Percentiles rank a stretch among this genome's conserved stretches.
These are phyloP conservation scores for Phytophthora quininea DNA, from an alignment of 352 stramenopile species.

Conservation along the genomic window DNA sequence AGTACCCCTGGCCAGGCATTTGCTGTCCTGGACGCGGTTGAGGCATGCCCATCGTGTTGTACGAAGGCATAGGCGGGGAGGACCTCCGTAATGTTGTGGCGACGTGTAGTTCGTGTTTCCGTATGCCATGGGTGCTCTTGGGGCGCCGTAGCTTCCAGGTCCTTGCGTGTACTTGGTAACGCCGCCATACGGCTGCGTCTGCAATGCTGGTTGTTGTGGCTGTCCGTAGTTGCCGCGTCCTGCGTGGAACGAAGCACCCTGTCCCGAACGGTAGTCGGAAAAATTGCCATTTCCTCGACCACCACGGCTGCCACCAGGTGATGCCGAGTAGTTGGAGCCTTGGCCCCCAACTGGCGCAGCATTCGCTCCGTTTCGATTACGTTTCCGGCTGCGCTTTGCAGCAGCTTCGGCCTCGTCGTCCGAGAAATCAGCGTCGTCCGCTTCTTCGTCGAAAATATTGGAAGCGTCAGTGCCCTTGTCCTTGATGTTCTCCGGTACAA, in stretches of 20 bases:
- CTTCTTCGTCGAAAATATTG: slow-evolving; percentile 89
- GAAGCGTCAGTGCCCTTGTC: slow-evolving; percentile 87
- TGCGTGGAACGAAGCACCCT: slow-evolving; percentile 10
- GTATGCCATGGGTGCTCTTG: slow-evolving; percentile 31
- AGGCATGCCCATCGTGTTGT: slow-evolving; percentile 33
- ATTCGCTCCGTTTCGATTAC: slow-evolving; percentile 45
- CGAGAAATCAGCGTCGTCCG: slow-evolving; percentile 76
- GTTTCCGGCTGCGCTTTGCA: slow-evolving; percentile 77
- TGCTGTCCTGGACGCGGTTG: slow-evolving; percentile 26
- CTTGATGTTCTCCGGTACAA: slow-evolving; percentile 74
- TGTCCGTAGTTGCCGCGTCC: slow-evolving; percentile 17
- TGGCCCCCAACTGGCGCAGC: slow-evolving; percentile 11
- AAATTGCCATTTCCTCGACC: slow-evolving; percentile 17
- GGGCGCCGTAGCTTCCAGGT: slow-evolving; percentile 14
- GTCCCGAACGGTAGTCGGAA: slow-evolving; percentile 22
- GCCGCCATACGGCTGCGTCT: slow-evolving; percentile 50
- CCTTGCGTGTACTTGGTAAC: slow-evolving; percentile 57
- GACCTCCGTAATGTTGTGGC: slow-evolving; percentile 22
- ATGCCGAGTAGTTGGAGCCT: slow-evolving; percentile 3
- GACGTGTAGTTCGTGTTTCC: slow-evolving; percentile 48
- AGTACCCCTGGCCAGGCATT: slow-evolving; percentile 16
- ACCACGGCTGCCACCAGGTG: slow-evolving; percentile 23
- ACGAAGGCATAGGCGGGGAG: slow-evolving; percentile 35
- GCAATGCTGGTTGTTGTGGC: slow-evolving; percentile 25
- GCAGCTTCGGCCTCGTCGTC: slow-evolving; percentile 84